Percentiles rank a stretch among this genome's conserved stretches.
Evolutionary conservation across 2,329 filamentous ascomycete genomes (phyloP).

Genomic region (Fonsecaea pugnacius): DNA sequence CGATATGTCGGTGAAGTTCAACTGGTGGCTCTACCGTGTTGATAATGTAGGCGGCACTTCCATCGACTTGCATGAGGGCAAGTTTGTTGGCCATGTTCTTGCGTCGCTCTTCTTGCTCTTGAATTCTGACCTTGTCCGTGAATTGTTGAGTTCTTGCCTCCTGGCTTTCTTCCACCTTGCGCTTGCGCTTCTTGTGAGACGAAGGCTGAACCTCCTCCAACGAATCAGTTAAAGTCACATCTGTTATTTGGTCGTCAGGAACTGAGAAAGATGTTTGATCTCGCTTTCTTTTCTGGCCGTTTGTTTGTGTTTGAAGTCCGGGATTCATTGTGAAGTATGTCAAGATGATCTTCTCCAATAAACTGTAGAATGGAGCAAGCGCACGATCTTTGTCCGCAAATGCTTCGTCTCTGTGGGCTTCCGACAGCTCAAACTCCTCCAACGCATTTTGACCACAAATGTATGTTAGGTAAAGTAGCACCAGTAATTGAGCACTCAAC

Average conservation of each 20-base stretch:
- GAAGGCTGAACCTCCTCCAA: conserved; percentile 31
- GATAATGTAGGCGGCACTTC: conserved; percentile 48
- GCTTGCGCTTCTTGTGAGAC: conserved; percentile 55
- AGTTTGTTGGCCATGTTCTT: conserved; percentile 42
- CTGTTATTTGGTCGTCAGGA: conserved; percentile 20
- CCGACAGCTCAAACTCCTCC: conserved; percentile 2
- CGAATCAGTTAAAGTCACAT: conserved; percentile 19
- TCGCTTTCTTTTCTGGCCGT: conserved; percentile 27
- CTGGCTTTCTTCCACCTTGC: conserved; percentile 54
- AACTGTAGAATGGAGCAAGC: conserved; percentile 18
- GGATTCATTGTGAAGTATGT: conserved; percentile 7
- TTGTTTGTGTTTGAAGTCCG: conserved; percentile 5
- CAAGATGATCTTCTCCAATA: conserved; percentile 5
- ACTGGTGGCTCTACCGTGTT: conserved; percentile 49
- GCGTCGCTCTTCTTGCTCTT: conserved; percentile 60
- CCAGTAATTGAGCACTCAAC: conserved; percentile 6
- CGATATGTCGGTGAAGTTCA: conserved; percentile 67
- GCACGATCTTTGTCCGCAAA: conserved; percentile 21
- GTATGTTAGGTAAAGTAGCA: conserved; percentile 26
- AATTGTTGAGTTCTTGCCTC: conserved; percentile 60
- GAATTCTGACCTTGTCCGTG: conserved; percentile 58
- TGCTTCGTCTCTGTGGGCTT: conserved; percentile 17
- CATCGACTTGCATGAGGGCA: conserved; percentile 49
- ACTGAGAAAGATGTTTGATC: conserved; percentile 5
- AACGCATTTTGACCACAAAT: conserved; percentile 23